These are phyloP conservation scores for Trypanosoma cruzi DNA, from an alignment of 208 protist genomes.

Conservation along the genomic window DNA sequence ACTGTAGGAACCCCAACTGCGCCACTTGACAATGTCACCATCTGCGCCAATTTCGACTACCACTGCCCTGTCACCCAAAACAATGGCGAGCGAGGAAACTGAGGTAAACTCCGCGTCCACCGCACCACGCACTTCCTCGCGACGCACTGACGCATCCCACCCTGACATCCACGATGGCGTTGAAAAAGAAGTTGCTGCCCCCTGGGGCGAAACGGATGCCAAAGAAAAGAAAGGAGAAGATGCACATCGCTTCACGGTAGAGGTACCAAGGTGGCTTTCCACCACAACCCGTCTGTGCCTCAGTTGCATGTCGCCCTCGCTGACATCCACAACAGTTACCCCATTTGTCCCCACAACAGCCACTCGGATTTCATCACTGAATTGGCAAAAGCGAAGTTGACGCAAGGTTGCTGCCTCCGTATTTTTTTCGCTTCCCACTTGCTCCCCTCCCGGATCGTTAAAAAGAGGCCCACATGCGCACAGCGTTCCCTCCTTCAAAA, in stretches of 20 bases:
- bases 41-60: slow-evolving; percentile 16
- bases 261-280: neutral
- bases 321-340: slow-evolving; percentile 27
- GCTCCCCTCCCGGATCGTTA: slow-evolving; percentile 11
- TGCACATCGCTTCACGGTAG: neutral
- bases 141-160: neutral
- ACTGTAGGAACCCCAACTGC: slow-evolving; percentile 60
- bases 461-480: slow-evolving; percentile 40
- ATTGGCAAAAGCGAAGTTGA: slow-evolving; percentile 22
- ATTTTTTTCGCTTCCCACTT: neutral
- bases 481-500: slow-evolving; percentile 55
- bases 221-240: neutral
- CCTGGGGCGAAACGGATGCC: neutral
- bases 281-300: slow-evolving; percentile 3
- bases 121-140: neutral
- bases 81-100: slow-evolving; percentile 12
- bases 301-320: slow-evolving; percentile 7
- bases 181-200: neutral
- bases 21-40: slow-evolving; percentile 57
- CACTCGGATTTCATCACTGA: slow-evolving; percentile 25
- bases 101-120: slow-evolving; percentile 32
- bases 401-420: neutral
- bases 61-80: slow-evolving; percentile 27
- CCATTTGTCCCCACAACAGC: slow-evolving; percentile 12
- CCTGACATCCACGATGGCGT: neutral